Base-by-base conservation (phyloP, 2,329 filamentous ascomycete genomes). In the Teratosphaeria destructans region DNA sequence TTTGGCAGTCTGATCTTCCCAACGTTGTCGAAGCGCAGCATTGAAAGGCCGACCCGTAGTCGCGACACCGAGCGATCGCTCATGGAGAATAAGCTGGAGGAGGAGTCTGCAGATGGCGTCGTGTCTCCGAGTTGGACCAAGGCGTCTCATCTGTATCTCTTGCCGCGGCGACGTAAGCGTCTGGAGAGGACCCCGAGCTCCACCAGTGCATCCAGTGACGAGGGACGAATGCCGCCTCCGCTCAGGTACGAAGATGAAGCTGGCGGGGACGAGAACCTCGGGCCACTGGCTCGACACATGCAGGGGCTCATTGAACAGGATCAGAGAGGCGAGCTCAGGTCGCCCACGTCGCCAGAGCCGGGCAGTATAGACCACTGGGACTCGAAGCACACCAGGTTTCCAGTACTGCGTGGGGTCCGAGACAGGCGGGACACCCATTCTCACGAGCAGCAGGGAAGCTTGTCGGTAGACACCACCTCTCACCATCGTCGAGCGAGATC, bases 1-100 rank as follows among this genome's bases (percentile, higher is more conserved):
- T 79, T 89, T 67, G 90, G 90, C 68, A 81, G 83, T 55, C 86
- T 82, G 60, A 83, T 96, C 14, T 95, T 89, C 63, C 79, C 83
- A 1, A 37, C 58, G 23, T 61, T 59, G 43, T 49, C 57, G 8
- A 62, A 65, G n/a, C 56, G 55, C 7, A 67, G 65, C 54, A 37
- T 68, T 29, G 67, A 70, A 11, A 54, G 64, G 27, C 61, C 64
- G 7, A 64, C 63, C 52, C 60, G 56, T 12, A 69, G 67, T 49
- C 62, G 60, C 19, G 68, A 70, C 63, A 43, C n/a, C 39, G 37
- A 39, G 58, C 59, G 11, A 62, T 62, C 2, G 26, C 34, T 26
- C 57, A 57, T 43, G 16, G 61, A 64, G 32, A 10, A 16, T 47
- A 37, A 19, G 4, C 32, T 16, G 37, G 7, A 23, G 43, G 43